A percentile compares a stretch with the other conserved stretches of the same genome.
Conservation (phyloP, 2,329 filamentous ascomycete species). For the Claviceps purpurea region DNA sequence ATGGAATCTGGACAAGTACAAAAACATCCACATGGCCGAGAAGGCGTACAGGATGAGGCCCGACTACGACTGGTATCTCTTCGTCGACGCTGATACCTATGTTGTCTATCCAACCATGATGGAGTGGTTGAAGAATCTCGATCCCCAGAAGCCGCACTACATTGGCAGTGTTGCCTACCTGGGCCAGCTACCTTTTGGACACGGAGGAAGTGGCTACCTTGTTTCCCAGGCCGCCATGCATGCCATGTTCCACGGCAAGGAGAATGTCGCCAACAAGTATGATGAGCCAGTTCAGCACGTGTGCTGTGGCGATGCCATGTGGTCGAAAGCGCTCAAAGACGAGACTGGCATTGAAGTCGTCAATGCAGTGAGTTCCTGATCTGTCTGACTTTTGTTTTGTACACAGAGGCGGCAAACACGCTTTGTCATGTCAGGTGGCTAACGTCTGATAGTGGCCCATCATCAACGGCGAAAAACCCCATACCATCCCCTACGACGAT, state of each 20-base stretch:
- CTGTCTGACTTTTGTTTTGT: background rate
- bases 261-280: slow-evolving; percentile 31
- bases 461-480: slow-evolving; percentile 42
- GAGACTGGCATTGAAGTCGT: slow-evolving; percentile 27
- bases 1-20: slow-evolving; percentile 49
- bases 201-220: slow-evolving; percentile 43
- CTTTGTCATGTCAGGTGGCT: background rate
- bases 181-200: slow-evolving; percentile 31
- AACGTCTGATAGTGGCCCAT: slow-evolving; percentile 30
- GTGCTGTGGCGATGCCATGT: slow-evolving; percentile 40
- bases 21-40: slow-evolving; percentile 46
- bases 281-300: slow-evolving; percentile 26
- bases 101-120: slow-evolving; percentile 39
- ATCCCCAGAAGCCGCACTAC: slow-evolving; percentile 31
- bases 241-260: slow-evolving; percentile 26
- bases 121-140: slow-evolving; percentile 31
- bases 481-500: slow-evolving; percentile 31
- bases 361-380: slow-evolving; percentile 24
- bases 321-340: slow-evolving; percentile 31
- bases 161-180: slow-evolving; percentile 35
- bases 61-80: slow-evolving; percentile 44
- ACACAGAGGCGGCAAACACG: no score
- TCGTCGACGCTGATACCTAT: slow-evolving; percentile 46
- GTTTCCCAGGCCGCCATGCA: slow-evolving; percentile 39
- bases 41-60: slow-evolving; percentile 37